Percentiles rank a stretch among this genome's conserved stretches.
Conservation (phyloP, 2,329 filamentous ascomycete species). For the Arthrobotrys entomopaga region DNA sequence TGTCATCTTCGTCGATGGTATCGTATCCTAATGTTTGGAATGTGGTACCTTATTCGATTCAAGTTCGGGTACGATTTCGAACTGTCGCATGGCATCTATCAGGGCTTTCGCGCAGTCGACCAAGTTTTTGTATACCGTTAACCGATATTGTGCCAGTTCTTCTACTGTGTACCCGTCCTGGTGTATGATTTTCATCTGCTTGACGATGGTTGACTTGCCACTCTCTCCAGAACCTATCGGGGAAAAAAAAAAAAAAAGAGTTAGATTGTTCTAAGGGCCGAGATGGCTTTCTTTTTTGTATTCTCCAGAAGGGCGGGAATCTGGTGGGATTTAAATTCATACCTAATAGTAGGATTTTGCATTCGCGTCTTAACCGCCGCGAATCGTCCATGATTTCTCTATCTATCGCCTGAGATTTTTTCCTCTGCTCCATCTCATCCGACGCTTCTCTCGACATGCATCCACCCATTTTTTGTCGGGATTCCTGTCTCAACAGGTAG, state of each 20-base stretch:
- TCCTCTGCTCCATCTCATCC: conserved; percentile 91
- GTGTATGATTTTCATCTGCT: conserved; percentile 99
- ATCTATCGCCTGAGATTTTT: conserved; percentile 95
- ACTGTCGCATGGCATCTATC: conserved; percentile 89
- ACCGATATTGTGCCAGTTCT: conserved; percentile 90
- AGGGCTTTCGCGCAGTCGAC: conserved; percentile 96
- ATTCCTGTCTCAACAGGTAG: conserved; percentile 30
- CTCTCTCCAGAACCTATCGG: conserved; percentile 90
- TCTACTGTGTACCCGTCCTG: conserved; percentile 96
- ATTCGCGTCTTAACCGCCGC: conserved; percentile 90
- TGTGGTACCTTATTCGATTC: conserved; percentile 58
- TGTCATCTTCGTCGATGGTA: conserved; percentile 7
- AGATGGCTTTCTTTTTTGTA: neutral
- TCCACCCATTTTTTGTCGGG: conserved; percentile 81
- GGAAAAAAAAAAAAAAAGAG: neutral
- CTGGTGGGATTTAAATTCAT: conserved; percentile 61
- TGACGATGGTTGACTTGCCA: conserved; percentile 98
- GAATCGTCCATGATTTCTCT: conserved; percentile 93
- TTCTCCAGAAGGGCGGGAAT: conserved; percentile 7
- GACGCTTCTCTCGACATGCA: conserved; percentile 86
- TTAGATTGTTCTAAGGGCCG: neutral
- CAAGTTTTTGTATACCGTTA: conserved; percentile 98
- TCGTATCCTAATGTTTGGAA: conserved; percentile 57
- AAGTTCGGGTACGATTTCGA: conserved; percentile 76
- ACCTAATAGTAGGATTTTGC: conserved; percentile 98